A percentile compares a stretch with the other conserved stretches of the same genome.
Evolutionary conservation across 1,139 yeast species (phyloP).

Genomic region (Pichia kudriavzevii): DNA sequence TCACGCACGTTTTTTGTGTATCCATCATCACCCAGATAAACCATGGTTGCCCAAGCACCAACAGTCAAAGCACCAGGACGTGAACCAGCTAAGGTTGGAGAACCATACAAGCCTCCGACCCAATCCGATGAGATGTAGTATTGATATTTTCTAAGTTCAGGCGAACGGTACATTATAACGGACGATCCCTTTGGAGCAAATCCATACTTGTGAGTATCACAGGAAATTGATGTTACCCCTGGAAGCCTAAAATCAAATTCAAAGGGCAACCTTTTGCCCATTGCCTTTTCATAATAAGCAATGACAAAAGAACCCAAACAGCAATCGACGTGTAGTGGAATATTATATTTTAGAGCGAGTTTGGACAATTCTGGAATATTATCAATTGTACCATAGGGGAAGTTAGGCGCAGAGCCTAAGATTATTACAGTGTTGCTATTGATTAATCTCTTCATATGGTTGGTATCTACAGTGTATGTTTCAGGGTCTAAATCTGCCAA

Average conservation of each 20-base stretch:
- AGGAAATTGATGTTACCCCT: conserved; percentile 95
- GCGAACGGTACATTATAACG: conserved; percentile 75
- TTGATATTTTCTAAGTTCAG: conserved; percentile 65
- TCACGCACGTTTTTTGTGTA: conserved; percentile 58
- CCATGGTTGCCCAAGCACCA: conserved; percentile 94
- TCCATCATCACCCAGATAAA: conserved; percentile 73
- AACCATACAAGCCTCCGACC: conserved; percentile 94
- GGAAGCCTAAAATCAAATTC: conserved; percentile 78
- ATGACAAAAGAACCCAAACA: conserved; percentile 91
- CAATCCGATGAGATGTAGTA: conserved; percentile 79
- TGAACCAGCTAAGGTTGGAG: conserved; percentile 94
- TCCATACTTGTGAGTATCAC: conserved; percentile 97
- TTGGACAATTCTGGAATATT: conserved; percentile 68
- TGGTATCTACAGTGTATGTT: conserved; percentile 45
- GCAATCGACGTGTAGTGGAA: conserved; percentile 92
- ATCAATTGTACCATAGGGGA: conserved; percentile 93
- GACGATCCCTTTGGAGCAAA: conserved; percentile 98
- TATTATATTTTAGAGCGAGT: conserved; percentile 52
- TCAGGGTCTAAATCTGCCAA: conserved; percentile 70
- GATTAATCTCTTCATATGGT: conserved; percentile 55
- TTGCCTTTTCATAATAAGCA: conserved; percentile 65
- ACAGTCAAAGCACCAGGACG: conserved; percentile 96
- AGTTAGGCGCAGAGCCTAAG: conserved; percentile 94
- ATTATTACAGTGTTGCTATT: conserved; percentile 74
- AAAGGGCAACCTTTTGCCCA: conserved; percentile 43